Base-by-base conservation (phyloP, 2,329 filamentous ascomycete genomes). In the Alternaria sp. region DNA sequence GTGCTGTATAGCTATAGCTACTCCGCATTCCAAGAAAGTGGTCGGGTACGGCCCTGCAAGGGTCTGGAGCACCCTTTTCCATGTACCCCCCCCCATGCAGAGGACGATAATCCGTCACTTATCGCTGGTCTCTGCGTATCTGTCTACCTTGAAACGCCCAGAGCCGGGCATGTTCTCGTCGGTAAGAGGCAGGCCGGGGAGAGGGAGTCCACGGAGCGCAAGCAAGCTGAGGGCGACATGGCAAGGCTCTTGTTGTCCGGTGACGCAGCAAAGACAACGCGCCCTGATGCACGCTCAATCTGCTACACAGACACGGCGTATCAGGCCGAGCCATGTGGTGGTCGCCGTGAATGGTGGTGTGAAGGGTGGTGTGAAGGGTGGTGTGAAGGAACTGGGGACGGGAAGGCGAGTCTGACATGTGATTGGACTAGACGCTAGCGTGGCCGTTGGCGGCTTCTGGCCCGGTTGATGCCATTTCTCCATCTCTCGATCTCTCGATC, bases 291-390 rank as follows among this genome's bases (percentile, higher is more conserved):
- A 34, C 23, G n/a, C 2, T 8, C 21, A 28, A 23, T 40, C 54
- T 51, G 37, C 45, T 34, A 21, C 44, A 31, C 36, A 24, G 24
- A n/a, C 23, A 36, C 28, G 50, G 60, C 61, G 55, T 61, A 61
- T 63, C 56, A 62, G n/a, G 28, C 61, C 45, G 54, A 52, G 58
- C 62, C 62, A 64, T 61, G 61, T 64, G 60, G 63, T 54, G 26
- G 36, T 21, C 28, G 31, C 21, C 39, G 45, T 61, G 51, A 21
- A 45, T 58, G 61, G 61, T 66, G 65, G 63, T 60, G 56, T 60
- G 50, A 28, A 48, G 60, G 41, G 61, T 66, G 65, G 63, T 60
- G 56, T 60, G 50, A 28, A 48, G 60, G 41, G 61, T 66, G 65
- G 63, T 60, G 56, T 60, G 50, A 28, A 48, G 60, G 41, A 42